phyloP scores from a whole-genome alignment of 2,329 filamentous ascomycete genomes.

The Calonectria hawksworthii region DNA sequence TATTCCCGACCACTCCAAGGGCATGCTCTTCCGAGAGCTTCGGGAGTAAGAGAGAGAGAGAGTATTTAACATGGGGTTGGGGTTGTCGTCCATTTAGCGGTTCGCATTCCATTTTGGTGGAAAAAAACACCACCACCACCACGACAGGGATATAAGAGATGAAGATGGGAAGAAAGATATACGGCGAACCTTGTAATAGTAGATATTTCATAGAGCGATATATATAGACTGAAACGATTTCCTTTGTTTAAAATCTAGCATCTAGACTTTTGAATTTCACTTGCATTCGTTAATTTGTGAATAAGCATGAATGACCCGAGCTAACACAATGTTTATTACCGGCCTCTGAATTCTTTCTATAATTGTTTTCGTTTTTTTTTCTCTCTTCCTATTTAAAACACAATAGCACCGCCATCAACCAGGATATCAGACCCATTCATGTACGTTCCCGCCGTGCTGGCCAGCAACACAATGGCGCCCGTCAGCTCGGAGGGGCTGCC shows the following conservation, averaged over 20 bases:
- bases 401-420: constrained; percentile 66
- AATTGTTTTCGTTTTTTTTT: neutral
- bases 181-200: neutral
- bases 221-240: constrained; percentile 9
- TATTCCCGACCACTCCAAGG: constrained; percentile 14
- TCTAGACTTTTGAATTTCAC: neutral
- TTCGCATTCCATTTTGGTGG: neutral
- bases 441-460: constrained; percentile 72
- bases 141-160: neutral
- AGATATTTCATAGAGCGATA: neutral
- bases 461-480: constrained; percentile 71
- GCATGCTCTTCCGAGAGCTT: constrained; percentile 1
- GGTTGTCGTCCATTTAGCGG: neutral
- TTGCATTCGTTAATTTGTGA: neutral
- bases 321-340: neutral
- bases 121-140: neutral
- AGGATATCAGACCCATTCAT: constrained; percentile 76
- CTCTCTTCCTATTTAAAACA: constrained; percentile 3
- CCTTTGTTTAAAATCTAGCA: neutral
- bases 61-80: neutral
- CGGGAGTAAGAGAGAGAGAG: neutral
- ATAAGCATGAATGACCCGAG: neutral
- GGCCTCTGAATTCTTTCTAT: neutral
- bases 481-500: constrained; percentile 72
- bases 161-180: too few relatives aligned